phyloP scores from a whole-genome alignment of 208 protist species.

The Wallacemonas rigidus region DNA sequence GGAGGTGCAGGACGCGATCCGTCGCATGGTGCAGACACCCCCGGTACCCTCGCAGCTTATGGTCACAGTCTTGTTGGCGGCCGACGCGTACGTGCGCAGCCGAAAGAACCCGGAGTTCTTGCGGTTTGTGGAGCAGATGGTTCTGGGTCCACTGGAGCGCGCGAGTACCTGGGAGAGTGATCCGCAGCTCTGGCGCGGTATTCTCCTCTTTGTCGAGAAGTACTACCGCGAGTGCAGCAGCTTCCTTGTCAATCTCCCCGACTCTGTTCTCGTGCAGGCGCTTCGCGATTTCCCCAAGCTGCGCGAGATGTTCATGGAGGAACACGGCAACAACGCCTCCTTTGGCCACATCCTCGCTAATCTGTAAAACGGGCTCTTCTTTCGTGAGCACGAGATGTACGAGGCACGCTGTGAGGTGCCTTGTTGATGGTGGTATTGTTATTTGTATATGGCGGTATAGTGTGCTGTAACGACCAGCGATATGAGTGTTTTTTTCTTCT shows the following conservation, averaged over 20 bases:
- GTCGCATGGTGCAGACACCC: slow-evolving; percentile 45
- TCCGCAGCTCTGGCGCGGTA: slow-evolving; percentile 70
- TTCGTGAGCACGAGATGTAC: background rate
- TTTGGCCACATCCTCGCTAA: slow-evolving; percentile 71
- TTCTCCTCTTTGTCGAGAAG: slow-evolving; percentile 62
- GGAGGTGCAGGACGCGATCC: slow-evolving; percentile 58
- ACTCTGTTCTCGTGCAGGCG: slow-evolving; percentile 68
- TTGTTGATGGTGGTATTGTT: background rate
- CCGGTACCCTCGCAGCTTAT: slow-evolving; percentile 79
- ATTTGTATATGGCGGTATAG: background rate
- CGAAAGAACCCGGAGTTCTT: slow-evolving; percentile 45
- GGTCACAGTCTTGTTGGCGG: slow-evolving; percentile 64
- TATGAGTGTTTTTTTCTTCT: background rate
- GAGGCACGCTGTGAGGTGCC: background rate
- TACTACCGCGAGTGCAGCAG: slow-evolving; percentile 78
- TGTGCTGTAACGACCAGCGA: background rate
- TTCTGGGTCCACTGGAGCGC: slow-evolving; percentile 62
- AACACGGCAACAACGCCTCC: slow-evolving; percentile 79
- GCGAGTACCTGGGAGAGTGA: slow-evolving; percentile 60
- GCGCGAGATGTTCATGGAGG: slow-evolving; percentile 57
- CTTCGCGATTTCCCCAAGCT: slow-evolving; percentile 48
- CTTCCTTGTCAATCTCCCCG: slow-evolving; percentile 74
- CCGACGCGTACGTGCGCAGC: slow-evolving; percentile 30
- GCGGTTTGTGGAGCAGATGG: slow-evolving; percentile 50
- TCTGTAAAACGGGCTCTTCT: slow-evolving; percentile 32